Evolutionary conservation across 2,329 filamentous ascomycete species (phyloP).

Genomic region (Trichoderma breve): DNA sequence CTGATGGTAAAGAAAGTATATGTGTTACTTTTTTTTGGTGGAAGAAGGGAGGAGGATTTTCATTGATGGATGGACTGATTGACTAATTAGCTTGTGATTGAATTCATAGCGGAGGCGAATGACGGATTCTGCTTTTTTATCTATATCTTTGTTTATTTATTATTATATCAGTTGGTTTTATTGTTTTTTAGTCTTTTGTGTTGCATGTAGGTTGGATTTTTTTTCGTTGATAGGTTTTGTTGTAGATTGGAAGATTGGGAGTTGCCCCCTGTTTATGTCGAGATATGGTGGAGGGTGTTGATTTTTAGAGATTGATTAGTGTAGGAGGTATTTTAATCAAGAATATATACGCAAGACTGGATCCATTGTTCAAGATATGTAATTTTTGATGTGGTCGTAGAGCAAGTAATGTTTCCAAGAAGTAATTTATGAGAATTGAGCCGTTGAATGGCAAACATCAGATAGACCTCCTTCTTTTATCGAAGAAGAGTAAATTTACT

Average conservation of each 20-base stretch:
- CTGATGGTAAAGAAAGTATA: neutral
- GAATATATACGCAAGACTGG: neutral
- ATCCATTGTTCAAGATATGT: neutral
- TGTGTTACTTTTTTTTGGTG: neutral
- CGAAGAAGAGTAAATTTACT: neutral
- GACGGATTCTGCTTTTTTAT: conserved; percentile 25
- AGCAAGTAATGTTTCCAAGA: neutral
- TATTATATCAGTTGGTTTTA: neutral
- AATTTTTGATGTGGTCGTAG: too few relatives aligned
- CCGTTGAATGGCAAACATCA: neutral
- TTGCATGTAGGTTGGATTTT: neutral
- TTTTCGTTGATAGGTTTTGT: neutral
- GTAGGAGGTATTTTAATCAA: neutral
- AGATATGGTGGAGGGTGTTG: too few relatives aligned
- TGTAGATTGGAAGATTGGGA: neutral
- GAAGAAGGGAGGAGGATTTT: neutral
- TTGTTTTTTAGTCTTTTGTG: neutral
- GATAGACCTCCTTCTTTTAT: neutral
- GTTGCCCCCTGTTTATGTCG: too few relatives aligned
- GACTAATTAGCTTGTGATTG: conserved; percentile 20
- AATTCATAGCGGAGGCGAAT: conserved; percentile 37
- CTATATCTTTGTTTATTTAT: conserved; percentile 1
- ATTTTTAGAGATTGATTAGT: too few relatives aligned
- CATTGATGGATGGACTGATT: neutral
- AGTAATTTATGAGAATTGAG: neutral